A percentile compares a stretch with the other conserved stretches of the same genome.
These are phyloP conservation scores for Corylus heterophylla DNA, from an alignment of 306 rosid genomes.

Conservation along the genomic window DNA sequence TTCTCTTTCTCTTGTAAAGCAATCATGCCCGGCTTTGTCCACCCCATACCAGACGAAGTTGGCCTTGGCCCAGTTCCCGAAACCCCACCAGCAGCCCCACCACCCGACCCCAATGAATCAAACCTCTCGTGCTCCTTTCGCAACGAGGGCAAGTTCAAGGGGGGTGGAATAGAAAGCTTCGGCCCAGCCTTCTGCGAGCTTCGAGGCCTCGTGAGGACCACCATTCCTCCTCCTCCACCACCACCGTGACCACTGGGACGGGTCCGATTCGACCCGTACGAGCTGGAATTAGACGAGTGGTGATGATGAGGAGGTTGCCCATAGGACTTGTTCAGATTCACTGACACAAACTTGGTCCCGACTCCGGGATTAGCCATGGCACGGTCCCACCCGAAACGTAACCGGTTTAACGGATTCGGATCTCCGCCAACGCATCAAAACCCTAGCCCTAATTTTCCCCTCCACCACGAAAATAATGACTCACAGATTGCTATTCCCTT, in stretches of 20 bases:
- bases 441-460: constrained; percentile 43
- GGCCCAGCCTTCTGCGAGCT: constrained; percentile 87
- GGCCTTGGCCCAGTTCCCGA: constrained; percentile 75
- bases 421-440: constrained; percentile 72
- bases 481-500: constrained; percentile 18
- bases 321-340: constrained; percentile 95
- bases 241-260: constrained; percentile 51
- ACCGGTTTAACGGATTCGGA: constrained; percentile 45
- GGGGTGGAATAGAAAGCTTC: constrained; percentile 98
- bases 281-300: constrained; percentile 36
- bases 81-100: constrained; percentile 63
- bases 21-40: constrained; percentile 69
- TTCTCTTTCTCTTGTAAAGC: constrained; percentile 55
- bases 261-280: constrained; percentile 55
- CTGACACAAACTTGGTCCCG: constrained; percentile 79
- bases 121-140: constrained; percentile 87
- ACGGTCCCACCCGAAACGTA: constrained; percentile 32
- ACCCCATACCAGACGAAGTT: constrained; percentile 75
- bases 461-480: constrained; percentile 13
- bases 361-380: constrained; percentile 93
- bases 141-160: constrained; percentile 91
- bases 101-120: constrained; percentile 67
- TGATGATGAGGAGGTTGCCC: constrained; percentile 67
- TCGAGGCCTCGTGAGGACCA: constrained; percentile 85
- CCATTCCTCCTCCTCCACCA: constrained; percentile 71